A percentile compares a stretch with the other conserved stretches of the same genome.
These are phyloP conservation scores for Penicillium sp. DNA, from an alignment of 2,329 filamentous ascomycete species.

Conservation along the genomic window DNA sequence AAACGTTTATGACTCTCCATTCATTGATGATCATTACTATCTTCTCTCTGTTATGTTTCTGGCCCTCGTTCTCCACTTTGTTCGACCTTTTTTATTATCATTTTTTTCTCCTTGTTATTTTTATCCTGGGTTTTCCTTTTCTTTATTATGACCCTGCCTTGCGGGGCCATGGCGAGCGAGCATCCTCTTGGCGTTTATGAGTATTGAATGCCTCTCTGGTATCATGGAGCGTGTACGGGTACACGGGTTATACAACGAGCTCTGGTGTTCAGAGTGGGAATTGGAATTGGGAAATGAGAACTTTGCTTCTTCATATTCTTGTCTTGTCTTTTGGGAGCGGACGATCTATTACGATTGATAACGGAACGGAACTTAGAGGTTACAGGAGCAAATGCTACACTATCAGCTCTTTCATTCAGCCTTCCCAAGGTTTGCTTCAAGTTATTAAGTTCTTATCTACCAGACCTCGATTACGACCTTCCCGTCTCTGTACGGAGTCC, in stretches of 20 bases:
- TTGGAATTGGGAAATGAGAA: not conserved
- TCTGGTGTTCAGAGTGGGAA: slow-evolving; percentile 9
- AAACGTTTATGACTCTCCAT: not conserved
- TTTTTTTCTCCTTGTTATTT: not conserved
- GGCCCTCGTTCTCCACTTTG: not conserved
- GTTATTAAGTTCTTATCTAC: no score
- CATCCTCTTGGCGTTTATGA: slow-evolving; percentile 21
- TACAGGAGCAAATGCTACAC: slow-evolving; percentile 5
- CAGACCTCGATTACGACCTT: not conserved
- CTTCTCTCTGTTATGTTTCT: not conserved
- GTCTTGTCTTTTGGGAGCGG: not conserved
- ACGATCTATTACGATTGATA: not conserved
- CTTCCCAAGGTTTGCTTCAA: no score
- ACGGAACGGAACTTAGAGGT: not conserved
- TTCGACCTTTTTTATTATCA: not conserved
- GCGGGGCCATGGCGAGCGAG: slow-evolving; percentile 16
- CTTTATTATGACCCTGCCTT: not conserved
- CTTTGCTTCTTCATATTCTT: not conserved
- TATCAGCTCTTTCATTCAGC: not conserved
- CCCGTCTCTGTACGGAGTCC: no score
- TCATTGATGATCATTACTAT: not conserved
- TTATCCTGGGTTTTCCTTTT: not conserved
- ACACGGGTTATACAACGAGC: slow-evolving; percentile 5
- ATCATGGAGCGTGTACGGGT: slow-evolving; percentile 8
- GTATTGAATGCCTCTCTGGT: slow-evolving; percentile 5